These are phyloP conservation scores for Sideroxylon spinosum DNA, from an alignment of 179 eudicot genomes.

Conservation along the genomic window DNA sequence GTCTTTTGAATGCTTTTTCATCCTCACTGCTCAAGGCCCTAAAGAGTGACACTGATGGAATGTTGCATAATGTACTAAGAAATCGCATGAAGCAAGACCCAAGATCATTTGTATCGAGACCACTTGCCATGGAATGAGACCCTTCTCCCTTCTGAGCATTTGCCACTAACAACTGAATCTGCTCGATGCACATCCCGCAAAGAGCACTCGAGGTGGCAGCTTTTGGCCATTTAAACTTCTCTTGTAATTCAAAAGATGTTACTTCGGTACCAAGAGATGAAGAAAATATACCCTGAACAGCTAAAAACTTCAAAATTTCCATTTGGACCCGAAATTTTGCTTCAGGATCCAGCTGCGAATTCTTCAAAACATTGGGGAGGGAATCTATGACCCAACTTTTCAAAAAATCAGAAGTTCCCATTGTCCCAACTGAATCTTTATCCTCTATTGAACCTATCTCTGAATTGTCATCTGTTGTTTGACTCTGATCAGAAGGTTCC, in stretches of 20 bases:
- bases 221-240: constrained; percentile 94
- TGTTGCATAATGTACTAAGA: constrained; percentile 65
- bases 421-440: constrained; percentile 50
- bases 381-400: constrained; percentile 89
- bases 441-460: constrained; percentile 70
- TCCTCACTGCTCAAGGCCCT: constrained; percentile 70
- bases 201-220: constrained; percentile 73
- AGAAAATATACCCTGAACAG: constrained; percentile 93
- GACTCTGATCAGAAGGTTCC: constrained; percentile 90
- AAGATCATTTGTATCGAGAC: constrained; percentile 75
- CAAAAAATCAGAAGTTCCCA: constrained; percentile 49
- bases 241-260: constrained; percentile 87
- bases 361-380: constrained; percentile 60
- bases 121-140: constrained; percentile 47
- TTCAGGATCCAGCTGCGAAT: constrained; percentile 60
- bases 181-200: constrained; percentile 76
- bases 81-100: constrained; percentile 83
- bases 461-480: constrained; percentile 77
- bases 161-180: constrained; percentile 72
- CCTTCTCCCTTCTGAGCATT: constrained; percentile 77
- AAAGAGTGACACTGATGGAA: constrained; percentile 90
- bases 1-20: constrained; percentile 63
- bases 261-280: constrained; percentile 93
- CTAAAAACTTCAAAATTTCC: constrained; percentile 85
- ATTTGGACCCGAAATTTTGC: constrained; percentile 68